Percentiles rank a stretch among this genome's conserved stretches.
phyloP scores from a whole-genome alignment of 208 protist genomes.

The Acanthamoeba triangularis region DNA sequence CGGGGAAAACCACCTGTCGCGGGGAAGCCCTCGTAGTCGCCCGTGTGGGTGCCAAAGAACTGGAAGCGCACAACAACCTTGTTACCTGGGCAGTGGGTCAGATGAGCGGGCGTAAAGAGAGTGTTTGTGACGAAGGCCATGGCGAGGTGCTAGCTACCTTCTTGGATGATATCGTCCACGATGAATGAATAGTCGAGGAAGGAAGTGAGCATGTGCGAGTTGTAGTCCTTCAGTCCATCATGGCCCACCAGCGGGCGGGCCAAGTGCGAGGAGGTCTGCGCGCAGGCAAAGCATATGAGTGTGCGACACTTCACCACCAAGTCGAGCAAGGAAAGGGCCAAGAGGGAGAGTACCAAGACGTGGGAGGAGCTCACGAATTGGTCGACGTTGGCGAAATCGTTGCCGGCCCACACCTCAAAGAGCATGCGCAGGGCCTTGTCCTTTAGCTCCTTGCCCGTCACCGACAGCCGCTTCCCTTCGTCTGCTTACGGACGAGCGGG shows the following conservation, averaged over 20 bases:
- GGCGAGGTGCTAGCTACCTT: not conserved
- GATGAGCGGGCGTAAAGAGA: not conserved
- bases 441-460: slow-evolving; percentile 51
- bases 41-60: slow-evolving; percentile 71
- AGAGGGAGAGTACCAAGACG: slow-evolving; percentile 10
- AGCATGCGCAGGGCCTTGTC: slow-evolving; percentile 65
- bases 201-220: not conserved
- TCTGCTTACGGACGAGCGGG: not conserved
- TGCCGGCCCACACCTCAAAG: slow-evolving; percentile 70
- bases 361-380: slow-evolving; percentile 48
- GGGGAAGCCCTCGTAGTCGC: slow-evolving; percentile 51
- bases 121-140: not conserved
- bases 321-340: not conserved
- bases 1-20: slow-evolving; percentile 31
- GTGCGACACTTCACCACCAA: not conserved
- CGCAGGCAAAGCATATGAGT: not conserved
- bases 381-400: slow-evolving; percentile 32
- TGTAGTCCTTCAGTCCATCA: slow-evolving; percentile 47
- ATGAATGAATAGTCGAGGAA: slow-evolving; percentile 62
- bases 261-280: slow-evolving; percentile 25
- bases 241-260: slow-evolving; percentile 1
- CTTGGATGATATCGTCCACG: slow-evolving; percentile 49
- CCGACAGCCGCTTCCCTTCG: slow-evolving; percentile 34
- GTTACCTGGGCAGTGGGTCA: not conserved
- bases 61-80: slow-evolving; percentile 61